Base-by-base conservation (phyloP, 352 stramenopile species). In the Blastocystis sp. region DNA sequence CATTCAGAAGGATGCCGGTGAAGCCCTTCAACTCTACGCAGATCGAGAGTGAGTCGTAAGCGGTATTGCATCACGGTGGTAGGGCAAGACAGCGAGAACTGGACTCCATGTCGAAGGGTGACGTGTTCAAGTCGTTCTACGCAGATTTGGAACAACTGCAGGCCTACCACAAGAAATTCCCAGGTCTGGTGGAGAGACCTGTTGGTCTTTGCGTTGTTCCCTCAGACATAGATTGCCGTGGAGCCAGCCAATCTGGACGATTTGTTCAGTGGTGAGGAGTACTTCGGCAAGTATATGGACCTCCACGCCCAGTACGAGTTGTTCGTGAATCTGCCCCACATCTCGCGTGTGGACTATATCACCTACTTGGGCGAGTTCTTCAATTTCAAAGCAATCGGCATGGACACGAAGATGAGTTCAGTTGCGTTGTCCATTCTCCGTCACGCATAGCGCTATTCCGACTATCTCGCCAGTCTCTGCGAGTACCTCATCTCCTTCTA, bases 211-310 rank as follows among this genome's bases (percentile, higher is more conserved):
- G 9, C 34, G 40, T 89, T 17, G 17, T 82, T 38, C 45, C 28
- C 65, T 77, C 42, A 43, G 48, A 0, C 48, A 9, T 63, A 54
- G 28, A n/a, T 28, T 9, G 57, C 14, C 6, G 52, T 63, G 11
- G 59, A 79, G 6, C 19, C 80, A 14, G 84, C 1, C 1, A 54
- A 76, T 70, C 28, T 89, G 24, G 76, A 43, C 19, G 3, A 89
- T 9, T 69, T 94, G 90, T 95, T 95, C 77, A 95, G 92, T 1
- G 94, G 94, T 19, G 93, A 95, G 92, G 94, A 96, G 89, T 92
- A 91, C 38, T 94, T 94, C 57, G 94, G 94, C 78, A 95, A 95
- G 82, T 96, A 95, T 87, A 91, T 96, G n/a, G 94, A 96, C 88
- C 76, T 96, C 48, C 93, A 95, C 82, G 91, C 93, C 89, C 93